Percentiles rank a stretch among this genome's conserved stretches.
These are phyloP conservation scores for Sisymbrium irio DNA, from an alignment of 345 rosid genomes.

Conservation along the genomic window DNA sequence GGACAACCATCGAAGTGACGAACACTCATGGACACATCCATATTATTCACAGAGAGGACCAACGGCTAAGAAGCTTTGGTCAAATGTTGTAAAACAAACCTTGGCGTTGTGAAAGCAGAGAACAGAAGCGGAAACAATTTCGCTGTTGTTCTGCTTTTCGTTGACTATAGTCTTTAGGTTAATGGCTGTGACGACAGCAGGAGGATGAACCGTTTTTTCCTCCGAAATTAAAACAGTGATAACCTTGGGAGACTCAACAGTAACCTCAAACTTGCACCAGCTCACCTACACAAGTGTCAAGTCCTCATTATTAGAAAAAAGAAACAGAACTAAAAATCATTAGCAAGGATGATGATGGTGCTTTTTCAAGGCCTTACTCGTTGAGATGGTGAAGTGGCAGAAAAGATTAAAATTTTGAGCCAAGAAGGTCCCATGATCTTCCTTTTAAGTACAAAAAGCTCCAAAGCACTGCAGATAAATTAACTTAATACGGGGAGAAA, in stretches of 20 bases:
- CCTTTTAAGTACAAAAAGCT: constrained; percentile 88
- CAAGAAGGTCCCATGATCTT: constrained; percentile 92
- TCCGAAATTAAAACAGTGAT: constrained; percentile 50
- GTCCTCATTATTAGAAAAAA: constrained; percentile 24
- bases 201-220: constrained; percentile 59
- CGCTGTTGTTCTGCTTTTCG: constrained; percentile 78
- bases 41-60: constrained; percentile 18
- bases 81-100: constrained; percentile 51
- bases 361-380: constrained; percentile 51
- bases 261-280: constrained; percentile 96
- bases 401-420: constrained; percentile 77
- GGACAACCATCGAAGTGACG: not conserved
- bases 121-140: constrained; percentile 87
- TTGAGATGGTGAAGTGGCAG: constrained; percentile 63
- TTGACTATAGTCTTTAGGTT: constrained; percentile 83
- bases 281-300: constrained; percentile 62
- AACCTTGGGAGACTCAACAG: constrained; percentile 66
- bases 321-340: constrained; percentile 13
- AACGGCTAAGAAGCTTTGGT: constrained; percentile 20
- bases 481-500: constrained; percentile 1
- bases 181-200: constrained; percentile 84
- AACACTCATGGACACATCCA: not conserved
- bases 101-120: constrained; percentile 90
- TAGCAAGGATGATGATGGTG: not conserved
- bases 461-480: constrained; percentile 76